phyloP scores from a whole-genome alignment of 495 filamentous ascomycete species.

The Glonium stellatum region DNA sequence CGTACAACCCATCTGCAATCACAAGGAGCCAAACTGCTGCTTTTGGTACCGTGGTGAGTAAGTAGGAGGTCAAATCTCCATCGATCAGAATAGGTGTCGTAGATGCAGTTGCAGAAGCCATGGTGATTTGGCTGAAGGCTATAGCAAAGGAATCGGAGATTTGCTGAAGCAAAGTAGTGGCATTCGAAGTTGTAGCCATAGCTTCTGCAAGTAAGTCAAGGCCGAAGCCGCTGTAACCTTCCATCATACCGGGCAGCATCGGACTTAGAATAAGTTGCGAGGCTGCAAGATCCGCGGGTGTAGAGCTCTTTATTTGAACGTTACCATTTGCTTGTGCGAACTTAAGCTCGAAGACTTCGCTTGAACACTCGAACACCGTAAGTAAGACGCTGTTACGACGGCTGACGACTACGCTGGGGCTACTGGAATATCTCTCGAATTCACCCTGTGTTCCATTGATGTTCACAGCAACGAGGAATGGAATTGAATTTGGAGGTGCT shows the following conservation, averaged over 20 bases:
- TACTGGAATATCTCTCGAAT: neutral
- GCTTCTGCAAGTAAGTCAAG: neutral
- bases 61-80: neutral
- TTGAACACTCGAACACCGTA: neutral
- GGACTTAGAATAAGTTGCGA: neutral
- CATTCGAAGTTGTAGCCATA: neutral
- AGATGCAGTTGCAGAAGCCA: neutral
- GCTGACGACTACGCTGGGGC: neutral
- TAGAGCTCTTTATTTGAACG: neutral
- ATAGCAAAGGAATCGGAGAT: neutral
- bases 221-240: conserved; percentile 2
- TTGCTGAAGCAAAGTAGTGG: neutral
- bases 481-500: neutral
- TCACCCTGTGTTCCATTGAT: neutral
- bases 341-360: neutral
- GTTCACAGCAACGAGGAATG: neutral
- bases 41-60: neutral
- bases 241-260: conserved; percentile 1
- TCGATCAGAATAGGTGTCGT: neutral
- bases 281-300: neutral
- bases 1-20: neutral
- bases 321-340: neutral
- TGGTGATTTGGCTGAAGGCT: neutral
- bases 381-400: neutral
- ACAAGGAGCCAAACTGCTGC: neutral